Conservation (phyloP, 345 rosid species). For the Lenwebbia sp. region DNA sequence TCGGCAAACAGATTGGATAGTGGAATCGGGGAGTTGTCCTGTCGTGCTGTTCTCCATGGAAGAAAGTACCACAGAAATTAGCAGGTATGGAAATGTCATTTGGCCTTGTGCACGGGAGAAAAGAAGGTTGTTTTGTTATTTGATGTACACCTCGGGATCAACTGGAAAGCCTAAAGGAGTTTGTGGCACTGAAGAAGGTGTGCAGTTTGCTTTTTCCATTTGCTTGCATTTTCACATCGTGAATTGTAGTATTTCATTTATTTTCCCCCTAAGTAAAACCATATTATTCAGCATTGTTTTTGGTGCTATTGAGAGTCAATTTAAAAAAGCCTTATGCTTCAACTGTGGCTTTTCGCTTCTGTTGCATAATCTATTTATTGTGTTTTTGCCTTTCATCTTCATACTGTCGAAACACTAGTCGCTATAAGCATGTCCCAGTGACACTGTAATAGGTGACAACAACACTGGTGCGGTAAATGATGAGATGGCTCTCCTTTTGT, state of each 20-base stretch:
- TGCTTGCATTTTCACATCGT: neutral
- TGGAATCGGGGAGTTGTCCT: constrained; percentile 22
- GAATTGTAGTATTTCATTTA: neutral
- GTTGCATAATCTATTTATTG: neutral
- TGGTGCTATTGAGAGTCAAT: neutral
- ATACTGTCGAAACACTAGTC: neutral
- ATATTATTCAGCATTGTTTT: neutral
- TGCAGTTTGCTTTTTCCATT: neutral
- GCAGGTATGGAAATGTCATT: constrained; percentile 2
- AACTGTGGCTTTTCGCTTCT: neutral
- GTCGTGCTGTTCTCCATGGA: constrained; percentile 41
- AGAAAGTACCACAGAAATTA: constrained; percentile 11
- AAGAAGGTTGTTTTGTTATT: constrained; percentile 56
- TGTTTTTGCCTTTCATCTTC: neutral
- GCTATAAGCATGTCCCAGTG: neutral
- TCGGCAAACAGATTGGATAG: constrained; percentile 38
- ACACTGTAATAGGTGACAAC: neutral
- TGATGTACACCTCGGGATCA: constrained; percentile 93
- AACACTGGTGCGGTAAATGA: neutral
- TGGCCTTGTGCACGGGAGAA: constrained; percentile 49
- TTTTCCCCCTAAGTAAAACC: neutral
- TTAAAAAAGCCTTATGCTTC: neutral
- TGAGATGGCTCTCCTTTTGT: neutral
- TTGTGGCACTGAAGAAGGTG: constrained; percentile 88
- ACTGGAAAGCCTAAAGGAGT: constrained; percentile 90